phyloP scores from a whole-genome alignment of 2,329 filamentous ascomycete species.

The Penicillium sp. region DNA sequence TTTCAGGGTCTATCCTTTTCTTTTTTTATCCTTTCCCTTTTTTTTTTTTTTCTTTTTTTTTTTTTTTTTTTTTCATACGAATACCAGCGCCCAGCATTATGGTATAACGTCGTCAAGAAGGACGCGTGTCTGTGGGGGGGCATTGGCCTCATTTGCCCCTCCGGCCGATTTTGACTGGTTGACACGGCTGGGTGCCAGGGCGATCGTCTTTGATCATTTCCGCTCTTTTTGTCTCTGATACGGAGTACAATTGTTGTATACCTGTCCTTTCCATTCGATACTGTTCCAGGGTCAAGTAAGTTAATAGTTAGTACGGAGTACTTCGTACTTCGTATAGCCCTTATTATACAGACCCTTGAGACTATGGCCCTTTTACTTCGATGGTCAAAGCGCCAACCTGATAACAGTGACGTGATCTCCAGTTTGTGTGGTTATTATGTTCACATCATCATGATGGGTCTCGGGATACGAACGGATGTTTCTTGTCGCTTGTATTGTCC shows the following conservation, averaged over 20 bases:
- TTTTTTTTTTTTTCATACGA: too few relatives aligned
- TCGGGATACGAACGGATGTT: neutral
- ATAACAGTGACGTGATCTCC: slow-evolving; percentile 8
- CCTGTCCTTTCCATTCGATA: slow-evolving; percentile 1
- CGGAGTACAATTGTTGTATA: neutral
- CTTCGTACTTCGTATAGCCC: neutral
- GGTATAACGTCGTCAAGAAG: neutral
- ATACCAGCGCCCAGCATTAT: neutral
- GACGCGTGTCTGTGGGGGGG: slow-evolving; percentile 23
- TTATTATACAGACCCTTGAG: neutral
- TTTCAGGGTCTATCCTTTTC: slow-evolving; percentile 9
- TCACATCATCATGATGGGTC: slow-evolving; percentile 8
- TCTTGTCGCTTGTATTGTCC: slow-evolving; percentile 6
- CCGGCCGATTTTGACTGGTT: slow-evolving; percentile 13
- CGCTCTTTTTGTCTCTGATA: neutral
- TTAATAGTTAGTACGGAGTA: neutral
- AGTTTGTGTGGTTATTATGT: neutral
- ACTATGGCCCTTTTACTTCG: neutral
- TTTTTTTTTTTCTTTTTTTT: neutral
- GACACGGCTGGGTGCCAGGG: slow-evolving; percentile 13
- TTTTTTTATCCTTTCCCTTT: neutral
- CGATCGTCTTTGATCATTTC: slow-evolving; percentile 26
- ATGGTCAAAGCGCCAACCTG: slow-evolving; percentile 4
- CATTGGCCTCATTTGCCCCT: slow-evolving; percentile 14
- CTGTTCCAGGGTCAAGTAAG: neutral